Percentiles rank a stretch among this genome's conserved stretches.
Conservation (phyloP, 495 filamentous ascomycete species). For the Antarctomyces pellizariae region DNA sequence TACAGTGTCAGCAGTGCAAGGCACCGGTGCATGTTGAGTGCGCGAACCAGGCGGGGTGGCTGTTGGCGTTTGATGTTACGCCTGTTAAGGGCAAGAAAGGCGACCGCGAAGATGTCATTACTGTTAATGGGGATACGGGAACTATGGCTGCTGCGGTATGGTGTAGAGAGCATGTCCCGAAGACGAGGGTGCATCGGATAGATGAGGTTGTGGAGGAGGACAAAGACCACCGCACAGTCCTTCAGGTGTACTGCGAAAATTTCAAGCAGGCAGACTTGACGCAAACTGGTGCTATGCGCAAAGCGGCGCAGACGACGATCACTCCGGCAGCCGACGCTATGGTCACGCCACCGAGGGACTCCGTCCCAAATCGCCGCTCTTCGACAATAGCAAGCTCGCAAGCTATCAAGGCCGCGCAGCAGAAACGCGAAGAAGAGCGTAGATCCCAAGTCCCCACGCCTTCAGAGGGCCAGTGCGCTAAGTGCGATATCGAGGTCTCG, state of each 20-base stretch:
- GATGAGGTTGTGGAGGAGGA: conserved; percentile 41
- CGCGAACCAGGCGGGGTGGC: conserved; percentile 61
- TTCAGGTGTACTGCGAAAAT: conserved; percentile 65
- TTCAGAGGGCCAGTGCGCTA: no score
- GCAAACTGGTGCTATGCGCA: conserved; percentile 74
- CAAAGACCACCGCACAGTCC: conserved; percentile 37
- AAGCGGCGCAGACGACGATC: no score
- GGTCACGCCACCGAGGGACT: no score
- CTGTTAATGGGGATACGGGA: conserved; percentile 54
- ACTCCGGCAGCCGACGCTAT: no score
- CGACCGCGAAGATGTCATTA: conserved; percentile 49
- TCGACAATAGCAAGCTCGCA: no score
- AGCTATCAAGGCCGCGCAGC: no score
- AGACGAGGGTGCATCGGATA: conserved; percentile 50
- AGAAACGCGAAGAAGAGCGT: no score
- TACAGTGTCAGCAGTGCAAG: conserved; percentile 63
- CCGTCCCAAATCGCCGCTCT: no score
- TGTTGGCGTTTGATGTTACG: conserved; percentile 71
- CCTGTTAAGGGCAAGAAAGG: conserved; percentile 71
- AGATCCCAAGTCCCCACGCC: no score
- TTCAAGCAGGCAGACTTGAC: conserved; percentile 89
- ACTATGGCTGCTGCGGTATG: conserved; percentile 57
- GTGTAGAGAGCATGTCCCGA: conserved; percentile 67
- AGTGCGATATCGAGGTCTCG: no score
- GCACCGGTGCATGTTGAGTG: conserved; percentile 73